Evolutionary conservation across 2,329 filamentous ascomycete species (phyloP).

Genomic region (Venturiaceae sp.): DNA sequence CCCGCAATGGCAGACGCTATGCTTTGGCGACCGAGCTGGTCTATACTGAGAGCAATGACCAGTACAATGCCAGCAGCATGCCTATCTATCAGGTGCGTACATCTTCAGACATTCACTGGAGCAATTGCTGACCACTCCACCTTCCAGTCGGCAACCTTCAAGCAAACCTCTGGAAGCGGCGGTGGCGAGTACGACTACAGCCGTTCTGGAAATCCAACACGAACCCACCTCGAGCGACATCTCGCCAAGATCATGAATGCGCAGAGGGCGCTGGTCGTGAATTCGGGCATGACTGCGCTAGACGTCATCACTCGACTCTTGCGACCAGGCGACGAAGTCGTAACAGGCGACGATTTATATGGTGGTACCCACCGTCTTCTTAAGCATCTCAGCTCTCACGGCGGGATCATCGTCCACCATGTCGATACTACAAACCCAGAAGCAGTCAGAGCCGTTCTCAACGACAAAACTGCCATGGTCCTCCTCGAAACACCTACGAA

Average conservation of each 20-base stretch:
- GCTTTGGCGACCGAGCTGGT: conserved; percentile 93
- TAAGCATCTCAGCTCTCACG: conserved; percentile 81
- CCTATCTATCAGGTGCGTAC: conserved; percentile 78
- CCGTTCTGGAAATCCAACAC: conserved; percentile 90
- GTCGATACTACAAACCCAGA: conserved; percentile 83
- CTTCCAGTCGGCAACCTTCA: conserved; percentile 86
- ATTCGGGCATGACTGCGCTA: conserved; percentile 93
- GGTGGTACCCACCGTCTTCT: conserved; percentile 90
- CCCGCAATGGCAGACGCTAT: conserved; percentile 77
- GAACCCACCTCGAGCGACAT: conserved; percentile 91
- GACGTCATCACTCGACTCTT: conserved; percentile 92
- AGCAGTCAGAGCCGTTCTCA: conserved; percentile 58
- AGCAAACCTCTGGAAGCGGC: conserved; percentile 71
- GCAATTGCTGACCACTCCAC: neutral
- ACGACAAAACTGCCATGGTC: conserved; percentile 83
- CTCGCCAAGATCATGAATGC: conserved; percentile 99
- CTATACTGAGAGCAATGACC: conserved; percentile 90
- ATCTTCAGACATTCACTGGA: conserved; percentile 74
- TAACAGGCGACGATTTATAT: conserved; percentile 94
- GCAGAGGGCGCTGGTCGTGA: conserved; percentile 79
- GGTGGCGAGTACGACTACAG: conserved; percentile 95
- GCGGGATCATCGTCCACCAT: conserved; percentile 89
- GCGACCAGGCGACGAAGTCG: conserved; percentile 88
- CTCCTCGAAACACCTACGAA: conserved; percentile 95
- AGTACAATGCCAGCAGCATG: conserved; percentile 92